A percentile compares a stretch with the other conserved stretches of the same genome.
Evolutionary conservation across 2,329 filamentous ascomycete species (phyloP).

Genomic region (Fusarium kyushuense): DNA sequence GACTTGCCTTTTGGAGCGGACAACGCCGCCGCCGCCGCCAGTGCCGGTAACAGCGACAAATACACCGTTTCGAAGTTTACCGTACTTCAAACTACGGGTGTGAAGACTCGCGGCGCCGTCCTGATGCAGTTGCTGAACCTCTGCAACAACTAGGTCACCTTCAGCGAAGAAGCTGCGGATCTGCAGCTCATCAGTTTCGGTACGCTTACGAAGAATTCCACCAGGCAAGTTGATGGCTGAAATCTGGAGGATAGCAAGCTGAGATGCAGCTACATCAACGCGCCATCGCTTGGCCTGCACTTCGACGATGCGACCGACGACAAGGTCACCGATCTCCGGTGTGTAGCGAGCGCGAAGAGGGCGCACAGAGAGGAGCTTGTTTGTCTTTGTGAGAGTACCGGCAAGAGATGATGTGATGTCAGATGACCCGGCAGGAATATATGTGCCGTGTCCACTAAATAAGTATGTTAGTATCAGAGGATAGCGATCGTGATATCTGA

Average conservation of each 20-base stretch:
- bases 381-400: slow-evolving; percentile 90
- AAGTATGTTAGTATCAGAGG: slow-evolving; percentile 20
- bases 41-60: slow-evolving; percentile 86
- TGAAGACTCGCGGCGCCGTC: slow-evolving; percentile 91
- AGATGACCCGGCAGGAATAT: slow-evolving; percentile 70
- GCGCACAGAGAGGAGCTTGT: slow-evolving; percentile 93
- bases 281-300: slow-evolving; percentile 96
- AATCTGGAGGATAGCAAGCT: slow-evolving; percentile 87
- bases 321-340: slow-evolving; percentile 95
- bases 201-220: slow-evolving; percentile 89
- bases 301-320: slow-evolving; percentile 92
- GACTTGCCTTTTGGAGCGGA: slow-evolving; percentile 84
- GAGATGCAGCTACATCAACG: slow-evolving; percentile 89
- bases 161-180: slow-evolving; percentile 98
- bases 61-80: slow-evolving; percentile 92
- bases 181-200: slow-evolving; percentile 95
- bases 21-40: slow-evolving; percentile 88
- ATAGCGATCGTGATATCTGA: slow-evolving; percentile 5
- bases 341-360: slow-evolving; percentile 93
- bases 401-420: slow-evolving; percentile 91
- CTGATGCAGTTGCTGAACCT: slow-evolving; percentile 89
- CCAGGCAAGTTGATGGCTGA: slow-evolving; percentile 94
- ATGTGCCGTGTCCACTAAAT: slow-evolving; percentile 89
- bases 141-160: slow-evolving; percentile 91
- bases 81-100: slow-evolving; percentile 91